Evolutionary conservation across 2,329 filamentous ascomycete species (phyloP).

Genomic region (Dothideomycetes sp.): DNA sequence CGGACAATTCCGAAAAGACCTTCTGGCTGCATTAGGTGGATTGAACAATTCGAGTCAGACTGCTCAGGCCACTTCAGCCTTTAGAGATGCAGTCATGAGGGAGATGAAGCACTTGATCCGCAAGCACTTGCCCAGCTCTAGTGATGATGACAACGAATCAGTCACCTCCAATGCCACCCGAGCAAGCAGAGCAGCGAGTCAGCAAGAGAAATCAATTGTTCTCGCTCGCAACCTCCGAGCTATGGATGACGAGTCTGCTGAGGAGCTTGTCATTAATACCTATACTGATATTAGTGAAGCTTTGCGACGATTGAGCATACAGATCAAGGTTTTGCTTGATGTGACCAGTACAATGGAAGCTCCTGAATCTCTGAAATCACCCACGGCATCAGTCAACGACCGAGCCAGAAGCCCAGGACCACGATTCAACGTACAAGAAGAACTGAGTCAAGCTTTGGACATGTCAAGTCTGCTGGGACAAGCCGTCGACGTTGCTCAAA

Average conservation of each 20-base stretch:
- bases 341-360: constrained; percentile 67
- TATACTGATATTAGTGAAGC: constrained; percentile 86
- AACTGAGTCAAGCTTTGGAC: constrained; percentile 67
- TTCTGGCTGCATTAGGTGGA: constrained; percentile 65
- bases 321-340: constrained; percentile 91
- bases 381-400: constrained; percentile 28
- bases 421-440: constrained; percentile 47
- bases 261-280: constrained; percentile 69
- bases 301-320: constrained; percentile 72
- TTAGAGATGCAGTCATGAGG: constrained; percentile 71
- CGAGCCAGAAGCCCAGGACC: constrained; percentile 13
- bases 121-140: constrained; percentile 79
- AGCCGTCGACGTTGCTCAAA: constrained; percentile 69
- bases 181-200: constrained; percentile 58
- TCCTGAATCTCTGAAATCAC: constrained; percentile 33
- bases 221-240: constrained; percentile 80
- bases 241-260: constrained; percentile 74
- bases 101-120: constrained; percentile 83
- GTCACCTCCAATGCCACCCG: constrained; percentile 55
- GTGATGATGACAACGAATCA: constrained; percentile 84
- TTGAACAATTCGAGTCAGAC: constrained; percentile 76
- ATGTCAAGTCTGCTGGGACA: constrained; percentile 69
- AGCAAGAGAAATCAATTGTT: constrained; percentile 83
- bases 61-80: constrained; percentile 69
- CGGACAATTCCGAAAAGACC: constrained; percentile 58